Evolutionary conservation across 2,329 filamentous ascomycete genomes (phyloP), one percentile per base, ranked within the genome.

Genomic region (Xylariaceae sp.): DNA sequence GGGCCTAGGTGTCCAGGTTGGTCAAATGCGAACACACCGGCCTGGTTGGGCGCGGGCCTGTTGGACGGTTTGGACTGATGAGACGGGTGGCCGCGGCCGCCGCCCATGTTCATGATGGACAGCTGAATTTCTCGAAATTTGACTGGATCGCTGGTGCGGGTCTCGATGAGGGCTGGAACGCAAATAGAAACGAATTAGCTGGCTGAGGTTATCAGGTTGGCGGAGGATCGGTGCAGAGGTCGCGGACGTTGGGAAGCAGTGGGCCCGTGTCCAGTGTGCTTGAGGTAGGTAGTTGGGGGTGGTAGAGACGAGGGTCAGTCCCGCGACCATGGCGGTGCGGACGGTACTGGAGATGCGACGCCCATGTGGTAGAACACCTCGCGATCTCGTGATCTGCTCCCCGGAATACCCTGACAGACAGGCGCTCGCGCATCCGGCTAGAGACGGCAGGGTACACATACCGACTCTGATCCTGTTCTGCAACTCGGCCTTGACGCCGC

Each of bases 401-500:
- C n/a, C n/a, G n/a, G n/a, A n/a, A n/a, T n/a, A n/a, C n/a, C n/a
- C n/a, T n/a, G n/a, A n/a, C n/a, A n/a, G n/a, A n/a, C n/a, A n/a
- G n/a, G n/a, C n/a, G n/a, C n/a, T n/a, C n/a, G n/a, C n/a, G n/a
- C n/a, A n/a, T n/a, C n/a, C n/a, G 13, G 15, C 13, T 17, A 17
- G 12, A 31, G 10, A 16, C 15, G 21, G 17, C 14, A 23, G 19
- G 17, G 23, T 13, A n/a, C 28, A 77, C 84, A 61, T 69, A 96
- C 92, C 75, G 38, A 75, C 67, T 43, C 82, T 75, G 40, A 95
- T 83, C 50, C 90, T 80, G 38, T 66, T 64, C 60, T 94, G 88
- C 39, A 96, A 66, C 26, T 83, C 75, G 21, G 78, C 76, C 67
- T 98, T 98, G 51, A 92, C 81, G 14, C 92, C 92, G 18, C 81